Conservation (phyloP, 73 alveolate species). For the Stentor coeruleus region DNA sequence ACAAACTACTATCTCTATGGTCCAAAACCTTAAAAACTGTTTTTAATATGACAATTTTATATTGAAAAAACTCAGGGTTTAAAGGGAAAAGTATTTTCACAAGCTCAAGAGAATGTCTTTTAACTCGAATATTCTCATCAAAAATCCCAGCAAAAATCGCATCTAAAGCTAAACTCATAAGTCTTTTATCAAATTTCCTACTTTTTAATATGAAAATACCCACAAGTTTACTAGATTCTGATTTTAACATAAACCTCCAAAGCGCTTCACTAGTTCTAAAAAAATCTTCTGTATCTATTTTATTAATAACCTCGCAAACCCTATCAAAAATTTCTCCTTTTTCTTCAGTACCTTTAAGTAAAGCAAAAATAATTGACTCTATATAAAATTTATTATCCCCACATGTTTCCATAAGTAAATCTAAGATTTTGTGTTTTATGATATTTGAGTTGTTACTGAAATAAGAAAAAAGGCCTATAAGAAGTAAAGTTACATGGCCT, state of each 20-base stretch:
- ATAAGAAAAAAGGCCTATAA: too few relatives aligned
- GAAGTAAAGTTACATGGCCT: too few relatives aligned
- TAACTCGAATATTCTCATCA: not conserved
- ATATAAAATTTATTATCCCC: not conserved
- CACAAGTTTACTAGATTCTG: not conserved
- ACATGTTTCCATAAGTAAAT: not conserved
- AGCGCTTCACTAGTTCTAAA: not conserved
- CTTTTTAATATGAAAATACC: too few relatives aligned
- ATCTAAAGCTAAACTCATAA: not conserved
- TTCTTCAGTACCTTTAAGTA: not conserved
- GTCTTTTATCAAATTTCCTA: not conserved
- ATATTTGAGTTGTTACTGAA: too few relatives aligned
- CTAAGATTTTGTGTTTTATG: too few relatives aligned
- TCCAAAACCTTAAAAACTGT: not conserved
- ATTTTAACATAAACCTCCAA: not conserved
- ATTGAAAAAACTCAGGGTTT: too few relatives aligned
- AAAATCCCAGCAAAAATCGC: not conserved
- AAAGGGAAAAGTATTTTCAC: not conserved
- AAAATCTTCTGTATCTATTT: not conserved
- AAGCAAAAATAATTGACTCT: not conserved
- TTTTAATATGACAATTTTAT: not conserved
- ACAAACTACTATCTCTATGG: not conserved
- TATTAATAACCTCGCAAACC: not conserved
- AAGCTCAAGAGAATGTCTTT: not conserved
- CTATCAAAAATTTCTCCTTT: not conserved